These are phyloP conservation scores for Alternaria consortialis DNA, from an alignment of 2,329 filamentous ascomycete species.

Conservation along the genomic window DNA sequence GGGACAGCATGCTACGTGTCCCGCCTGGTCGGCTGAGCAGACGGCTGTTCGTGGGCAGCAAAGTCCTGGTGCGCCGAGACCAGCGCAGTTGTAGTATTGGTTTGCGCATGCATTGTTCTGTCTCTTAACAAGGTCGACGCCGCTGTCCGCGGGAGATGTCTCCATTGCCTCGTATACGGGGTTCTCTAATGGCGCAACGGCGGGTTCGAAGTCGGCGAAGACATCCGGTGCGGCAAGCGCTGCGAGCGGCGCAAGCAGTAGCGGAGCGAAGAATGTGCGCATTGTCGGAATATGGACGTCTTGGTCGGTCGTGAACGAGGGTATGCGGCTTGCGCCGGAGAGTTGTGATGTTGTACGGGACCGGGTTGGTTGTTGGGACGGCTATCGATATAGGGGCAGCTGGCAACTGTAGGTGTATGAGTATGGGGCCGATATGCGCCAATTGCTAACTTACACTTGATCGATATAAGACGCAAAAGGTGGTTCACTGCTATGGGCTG, in stretches of 20 bases:
- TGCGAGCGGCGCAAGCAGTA: constrained; percentile 42
- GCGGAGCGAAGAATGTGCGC: constrained; percentile 35
- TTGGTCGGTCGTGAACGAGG: constrained; percentile 6
- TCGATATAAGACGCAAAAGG: background rate
- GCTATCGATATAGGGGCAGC: constrained; percentile 18
- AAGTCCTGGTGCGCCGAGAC: constrained; percentile 61
- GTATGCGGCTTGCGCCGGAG: constrained; percentile 19
- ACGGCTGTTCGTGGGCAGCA: constrained; percentile 64
- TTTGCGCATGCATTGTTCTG: constrained; percentile 58
- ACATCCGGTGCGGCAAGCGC: constrained; percentile 40
- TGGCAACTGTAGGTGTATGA: background rate
- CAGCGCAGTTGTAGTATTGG: constrained; percentile 62
- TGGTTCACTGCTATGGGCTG: background rate
- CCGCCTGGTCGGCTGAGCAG: constrained; percentile 65
- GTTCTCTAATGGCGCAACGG: constrained; percentile 30
- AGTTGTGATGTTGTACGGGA: constrained; percentile 15
- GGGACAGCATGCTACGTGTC: constrained; percentile 70
- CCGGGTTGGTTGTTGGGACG: constrained; percentile 2
- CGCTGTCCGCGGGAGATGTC: constrained; percentile 30
- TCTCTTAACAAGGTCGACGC: constrained; percentile 45
- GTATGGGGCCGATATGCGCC: background rate
- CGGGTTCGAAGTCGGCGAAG: constrained; percentile 44
- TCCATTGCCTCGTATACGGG: constrained; percentile 36
- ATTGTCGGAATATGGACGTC: constrained; percentile 30
- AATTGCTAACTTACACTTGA: background rate